Evolutionary conservation across 441 rosid genomes (phyloP).

Genomic region (Gossypium davidsonii): DNA sequence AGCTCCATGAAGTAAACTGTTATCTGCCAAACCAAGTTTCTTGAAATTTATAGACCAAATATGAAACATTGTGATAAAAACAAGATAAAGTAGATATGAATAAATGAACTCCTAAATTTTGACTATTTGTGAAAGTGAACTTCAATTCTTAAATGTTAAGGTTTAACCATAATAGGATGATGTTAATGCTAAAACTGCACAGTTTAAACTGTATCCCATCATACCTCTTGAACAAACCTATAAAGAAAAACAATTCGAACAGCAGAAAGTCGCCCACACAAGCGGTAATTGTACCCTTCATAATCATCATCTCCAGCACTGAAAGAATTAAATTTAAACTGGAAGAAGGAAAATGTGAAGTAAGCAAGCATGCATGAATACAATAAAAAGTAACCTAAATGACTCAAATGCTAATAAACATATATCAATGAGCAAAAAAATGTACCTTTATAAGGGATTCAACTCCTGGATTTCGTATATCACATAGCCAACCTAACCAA

Average conservation of each 20-base stretch:
- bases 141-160: not conserved
- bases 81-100: not conserved
- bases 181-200: not conserved
- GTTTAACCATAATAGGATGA: not conserved
- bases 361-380: not conserved
- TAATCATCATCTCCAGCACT: slow-evolving; percentile 93
- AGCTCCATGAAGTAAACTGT: slow-evolving; percentile 93
- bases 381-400: slow-evolving; percentile 13
- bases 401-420: slow-evolving; percentile 12
- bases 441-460: slow-evolving; percentile 92
- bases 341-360: slow-evolving; percentile 31
- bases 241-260: slow-evolving; percentile 94
- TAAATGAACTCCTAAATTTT: not conserved
- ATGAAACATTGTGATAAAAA: not conserved
- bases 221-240: slow-evolving; percentile 97
- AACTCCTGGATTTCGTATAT: slow-evolving; percentile 90
- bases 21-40: slow-evolving; percentile 47
- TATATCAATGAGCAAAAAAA: not conserved
- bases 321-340: slow-evolving; percentile 90
- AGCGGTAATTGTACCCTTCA: slow-evolving; percentile 94
- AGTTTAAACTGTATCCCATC: slow-evolving; percentile 16
- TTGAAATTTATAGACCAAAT: slow-evolving; percentile 14
- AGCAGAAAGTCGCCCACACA: slow-evolving; percentile 86
- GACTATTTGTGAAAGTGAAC: not conserved
- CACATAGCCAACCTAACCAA: slow-evolving; percentile 98